Conservation (phyloP, 1,284 basidiomycete genomes). For the Taiwanofungus camphoratus region DNA sequence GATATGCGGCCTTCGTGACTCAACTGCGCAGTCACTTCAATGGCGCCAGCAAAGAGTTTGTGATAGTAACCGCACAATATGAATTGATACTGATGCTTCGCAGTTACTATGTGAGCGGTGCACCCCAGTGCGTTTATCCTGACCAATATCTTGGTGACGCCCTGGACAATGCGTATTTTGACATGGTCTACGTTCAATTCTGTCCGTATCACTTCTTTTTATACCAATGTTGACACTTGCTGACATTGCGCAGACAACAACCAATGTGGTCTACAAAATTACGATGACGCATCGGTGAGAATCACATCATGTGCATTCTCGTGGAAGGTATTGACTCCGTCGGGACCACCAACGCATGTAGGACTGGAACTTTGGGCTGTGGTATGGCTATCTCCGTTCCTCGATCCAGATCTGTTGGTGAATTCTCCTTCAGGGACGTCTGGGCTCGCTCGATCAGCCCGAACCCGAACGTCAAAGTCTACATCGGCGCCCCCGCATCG, state of each 20-base stretch:
- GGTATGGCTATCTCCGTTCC: slow-evolving; percentile 27
- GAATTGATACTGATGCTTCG: not conserved
- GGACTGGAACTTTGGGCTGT: slow-evolving; percentile 51
- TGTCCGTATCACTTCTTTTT: slow-evolving; percentile 22
- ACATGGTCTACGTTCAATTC: slow-evolving; percentile 54
- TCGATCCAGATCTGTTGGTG: slow-evolving; percentile 3
- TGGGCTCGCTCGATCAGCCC: slow-evolving; percentile 52
- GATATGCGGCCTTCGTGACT: slow-evolving; percentile 56
- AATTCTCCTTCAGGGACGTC: slow-evolving; percentile 52
- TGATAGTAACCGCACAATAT: slow-evolving; percentile 2
- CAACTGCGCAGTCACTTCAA: slow-evolving; percentile 45
- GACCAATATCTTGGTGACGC: slow-evolving; percentile 47
- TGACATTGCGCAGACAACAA: slow-evolving; percentile 43
- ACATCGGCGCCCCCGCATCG: slow-evolving; percentile 56
- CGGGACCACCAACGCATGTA: slow-evolving; percentile 14
- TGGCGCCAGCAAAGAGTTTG: slow-evolving; percentile 48
- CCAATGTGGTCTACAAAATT: slow-evolving; percentile 41
- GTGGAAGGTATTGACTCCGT: not conserved
- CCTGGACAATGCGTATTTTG: slow-evolving; percentile 47
- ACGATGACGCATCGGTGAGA: slow-evolving; percentile 35
- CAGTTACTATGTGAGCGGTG: slow-evolving; percentile 58
- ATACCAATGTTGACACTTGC: not conserved
- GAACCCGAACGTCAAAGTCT: slow-evolving; percentile 56
- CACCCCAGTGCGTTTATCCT: slow-evolving; percentile 50
- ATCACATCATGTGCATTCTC: not conserved